Percentiles rank a stretch among this genome's conserved stretches.
Conservation (phyloP, 2,329 filamentous ascomycete genomes). For the Apiospora koreana region DNA sequence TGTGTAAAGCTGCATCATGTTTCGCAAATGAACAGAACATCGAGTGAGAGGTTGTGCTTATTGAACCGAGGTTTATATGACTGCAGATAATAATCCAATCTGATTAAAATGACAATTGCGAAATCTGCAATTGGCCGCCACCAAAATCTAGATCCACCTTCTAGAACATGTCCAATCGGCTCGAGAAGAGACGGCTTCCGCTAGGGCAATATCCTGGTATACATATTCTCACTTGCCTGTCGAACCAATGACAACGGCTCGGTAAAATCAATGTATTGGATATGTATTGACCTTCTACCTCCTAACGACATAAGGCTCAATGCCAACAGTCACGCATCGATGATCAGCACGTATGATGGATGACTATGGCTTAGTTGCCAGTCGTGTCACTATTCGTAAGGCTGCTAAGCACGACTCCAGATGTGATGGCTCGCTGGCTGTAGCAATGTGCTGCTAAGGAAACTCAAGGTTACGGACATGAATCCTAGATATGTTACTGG, state of each 20-base stretch:
- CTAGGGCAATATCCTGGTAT: neutral
- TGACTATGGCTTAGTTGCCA: no score
- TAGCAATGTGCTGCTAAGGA: no score
- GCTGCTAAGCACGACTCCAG: no score
- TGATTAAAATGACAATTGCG: slow-evolving; percentile 2
- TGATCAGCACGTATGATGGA: neutral
- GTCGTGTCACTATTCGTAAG: no score
- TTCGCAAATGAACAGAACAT: neutral
- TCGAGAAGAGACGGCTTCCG: neutral
- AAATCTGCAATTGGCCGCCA: neutral
- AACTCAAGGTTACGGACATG: no score
- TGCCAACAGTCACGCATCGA: neutral
- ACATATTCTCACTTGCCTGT: neutral
- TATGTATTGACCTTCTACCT: neutral
- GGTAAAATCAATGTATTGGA: neutral
- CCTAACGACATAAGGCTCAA: neutral
- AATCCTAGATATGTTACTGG: no score
- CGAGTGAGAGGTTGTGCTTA: neutral
- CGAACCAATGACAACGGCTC: neutral
- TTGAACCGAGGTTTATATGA: neutral
- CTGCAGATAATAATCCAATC: neutral
- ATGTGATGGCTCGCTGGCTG: no score
- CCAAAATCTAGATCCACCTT: neutral
- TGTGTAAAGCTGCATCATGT: neutral
- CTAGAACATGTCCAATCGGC: neutral